Percentiles rank a stretch among this genome's conserved stretches.
These are phyloP conservation scores for Lachancea waltii DNA, from an alignment of 805 yeast species.

Conservation along the genomic window DNA sequence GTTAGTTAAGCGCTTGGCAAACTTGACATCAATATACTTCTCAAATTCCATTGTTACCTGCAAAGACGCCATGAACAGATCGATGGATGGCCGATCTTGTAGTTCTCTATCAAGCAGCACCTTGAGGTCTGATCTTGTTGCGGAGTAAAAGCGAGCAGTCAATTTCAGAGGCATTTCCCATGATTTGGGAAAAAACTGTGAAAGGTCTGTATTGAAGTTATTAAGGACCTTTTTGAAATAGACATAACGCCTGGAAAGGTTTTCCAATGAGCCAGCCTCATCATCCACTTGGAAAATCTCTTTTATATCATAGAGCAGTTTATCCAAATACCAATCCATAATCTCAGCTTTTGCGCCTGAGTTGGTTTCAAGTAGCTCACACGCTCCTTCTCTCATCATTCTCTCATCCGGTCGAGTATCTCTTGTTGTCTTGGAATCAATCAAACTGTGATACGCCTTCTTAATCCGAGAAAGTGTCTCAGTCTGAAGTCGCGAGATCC, in stretches of 20 bases:
- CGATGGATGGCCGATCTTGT: slow-evolving; percentile 47
- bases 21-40: slow-evolving; percentile 56
- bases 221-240: slow-evolving; percentile 69
- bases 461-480: slow-evolving; percentile 24
- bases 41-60: slow-evolving; percentile 83
- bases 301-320: slow-evolving; percentile 64
- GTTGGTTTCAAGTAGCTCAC: slow-evolving; percentile 61
- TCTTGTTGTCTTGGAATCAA: slow-evolving; percentile 12
- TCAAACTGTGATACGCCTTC: slow-evolving; percentile 15
- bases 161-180: slow-evolving; percentile 70
- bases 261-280: slow-evolving; percentile 93
- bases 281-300: slow-evolving; percentile 71
- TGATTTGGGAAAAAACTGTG: slow-evolving; percentile 51
- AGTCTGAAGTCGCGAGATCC: slow-evolving; percentile 22
- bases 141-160: slow-evolving; percentile 54
- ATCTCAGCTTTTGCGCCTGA: slow-evolving; percentile 58
- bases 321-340: slow-evolving; percentile 64
- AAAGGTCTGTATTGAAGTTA: slow-evolving; percentile 47
- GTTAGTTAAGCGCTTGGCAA: slow-evolving; percentile 38
- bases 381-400: slow-evolving; percentile 49
- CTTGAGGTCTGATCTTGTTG: slow-evolving; percentile 62
- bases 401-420: slow-evolving; percentile 23
- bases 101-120: slow-evolving; percentile 43
- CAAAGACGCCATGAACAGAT: slow-evolving; percentile 59
- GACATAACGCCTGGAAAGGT: slow-evolving; percentile 71